Evolutionary conservation across 2,329 filamentous ascomycete genomes (phyloP).

Genomic region (Colletotrichum ledebouriae): DNA sequence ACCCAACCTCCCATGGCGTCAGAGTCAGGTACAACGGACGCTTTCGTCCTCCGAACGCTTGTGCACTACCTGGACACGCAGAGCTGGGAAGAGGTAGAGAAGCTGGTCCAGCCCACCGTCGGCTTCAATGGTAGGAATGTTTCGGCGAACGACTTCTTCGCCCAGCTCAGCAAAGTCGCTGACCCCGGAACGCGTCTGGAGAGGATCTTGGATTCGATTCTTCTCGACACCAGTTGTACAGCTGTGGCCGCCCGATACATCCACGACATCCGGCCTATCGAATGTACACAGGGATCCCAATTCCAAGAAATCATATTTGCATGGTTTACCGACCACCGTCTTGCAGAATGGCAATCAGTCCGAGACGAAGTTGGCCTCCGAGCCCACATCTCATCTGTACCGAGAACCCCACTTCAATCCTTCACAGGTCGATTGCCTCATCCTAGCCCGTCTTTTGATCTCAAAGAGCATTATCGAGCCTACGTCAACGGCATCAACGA

Average conservation of each 20-base stretch:
- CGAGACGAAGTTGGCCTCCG: constrained; percentile 16
- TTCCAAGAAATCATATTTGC: constrained; percentile 24
- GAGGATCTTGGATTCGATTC: not conserved
- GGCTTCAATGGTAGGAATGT: not conserved
- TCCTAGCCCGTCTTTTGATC: no score
- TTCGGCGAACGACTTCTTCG: not conserved
- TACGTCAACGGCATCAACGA: constrained; percentile 52
- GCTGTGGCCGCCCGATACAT: constrained; percentile 16
- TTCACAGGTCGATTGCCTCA: no score
- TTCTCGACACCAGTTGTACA: not conserved
- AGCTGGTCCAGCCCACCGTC: not conserved
- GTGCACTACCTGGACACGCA: not conserved
- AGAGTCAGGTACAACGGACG: not conserved
- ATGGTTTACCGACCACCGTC: not conserved
- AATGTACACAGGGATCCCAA: not conserved
- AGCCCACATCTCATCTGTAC: not conserved
- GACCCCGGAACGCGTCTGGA: not conserved
- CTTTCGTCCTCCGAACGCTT: not conserved
- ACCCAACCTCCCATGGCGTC: not conserved
- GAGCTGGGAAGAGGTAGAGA: constrained; percentile 10
- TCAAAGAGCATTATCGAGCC: constrained; percentile 44
- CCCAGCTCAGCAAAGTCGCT: not conserved
- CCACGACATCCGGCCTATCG: not conserved
- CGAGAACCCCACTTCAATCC: not conserved
- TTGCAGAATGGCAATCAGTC: constrained; percentile 17